A percentile compares a stretch with the other conserved stretches of the same genome.
These are phyloP conservation scores for Ilyonectria mors-panacis DNA, from an alignment of 2,329 filamentous ascomycete genomes.

Conservation along the genomic window DNA sequence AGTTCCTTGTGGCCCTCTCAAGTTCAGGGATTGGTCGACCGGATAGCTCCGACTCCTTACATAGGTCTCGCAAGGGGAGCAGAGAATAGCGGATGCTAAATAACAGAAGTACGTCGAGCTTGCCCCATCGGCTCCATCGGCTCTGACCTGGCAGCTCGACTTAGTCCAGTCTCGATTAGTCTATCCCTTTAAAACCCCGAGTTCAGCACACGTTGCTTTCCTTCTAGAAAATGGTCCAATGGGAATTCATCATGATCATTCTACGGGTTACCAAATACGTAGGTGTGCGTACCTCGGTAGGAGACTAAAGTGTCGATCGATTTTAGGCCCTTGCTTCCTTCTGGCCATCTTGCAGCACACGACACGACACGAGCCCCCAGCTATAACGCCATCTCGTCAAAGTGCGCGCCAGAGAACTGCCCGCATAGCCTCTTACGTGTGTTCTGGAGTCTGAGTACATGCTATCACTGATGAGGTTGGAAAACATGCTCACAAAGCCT, in stretches of 20 bases:
- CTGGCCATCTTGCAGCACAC: background rate
- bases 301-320: background rate
- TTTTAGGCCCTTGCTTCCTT: background rate
- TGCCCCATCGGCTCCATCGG: background rate
- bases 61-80: background rate
- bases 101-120: background rate
- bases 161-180: background rate
- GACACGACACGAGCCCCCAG: background rate
- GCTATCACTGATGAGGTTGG: constrained; percentile 2
- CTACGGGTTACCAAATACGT: background rate
- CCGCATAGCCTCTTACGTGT: background rate
- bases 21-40: background rate
- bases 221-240: background rate
- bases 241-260: background rate
- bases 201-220: background rate
- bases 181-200: background rate
- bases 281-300: background rate
- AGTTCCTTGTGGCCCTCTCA: no score
- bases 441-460: constrained; percentile 7
- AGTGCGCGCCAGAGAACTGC: background rate
- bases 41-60: background rate
- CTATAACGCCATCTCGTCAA: background rate
- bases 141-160: background rate
- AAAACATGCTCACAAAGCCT: background rate
- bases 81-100: background rate